Conservation (phyloP, 495 filamentous ascomycete species). For the Xylaria acuta region DNA sequence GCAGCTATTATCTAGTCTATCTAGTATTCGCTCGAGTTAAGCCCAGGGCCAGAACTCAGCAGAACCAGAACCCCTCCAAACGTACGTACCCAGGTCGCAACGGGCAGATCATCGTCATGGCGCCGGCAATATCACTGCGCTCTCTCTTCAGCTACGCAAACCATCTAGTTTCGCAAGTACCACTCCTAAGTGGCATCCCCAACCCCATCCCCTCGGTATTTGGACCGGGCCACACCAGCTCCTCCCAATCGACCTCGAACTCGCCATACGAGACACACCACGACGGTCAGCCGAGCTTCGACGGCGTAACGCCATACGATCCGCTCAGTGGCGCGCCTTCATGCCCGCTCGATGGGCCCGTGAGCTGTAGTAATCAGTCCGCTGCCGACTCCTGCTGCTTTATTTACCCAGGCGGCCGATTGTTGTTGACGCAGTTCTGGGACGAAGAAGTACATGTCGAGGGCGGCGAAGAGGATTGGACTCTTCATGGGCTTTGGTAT, state of each 20-base stretch:
- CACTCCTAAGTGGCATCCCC: conserved; percentile 31
- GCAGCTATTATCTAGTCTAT: not conserved
- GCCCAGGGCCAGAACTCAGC: not conserved
- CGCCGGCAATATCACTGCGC: conserved; percentile 33
- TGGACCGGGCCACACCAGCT: not conserved
- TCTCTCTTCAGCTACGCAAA: conserved; percentile 24
- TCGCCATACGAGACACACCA: not conserved
- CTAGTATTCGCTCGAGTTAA: not conserved
- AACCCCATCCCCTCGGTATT: conserved; percentile 21
- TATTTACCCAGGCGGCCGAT: conserved; percentile 77
- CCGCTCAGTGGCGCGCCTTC: conserved; percentile 45
- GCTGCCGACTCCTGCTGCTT: conserved; percentile 77
- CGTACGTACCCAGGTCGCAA: not conserved
- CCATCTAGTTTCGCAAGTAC: conserved; percentile 38
- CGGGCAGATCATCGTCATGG: conserved; percentile 26
- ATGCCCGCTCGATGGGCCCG: conserved; percentile 53
- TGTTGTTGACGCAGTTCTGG: conserved; percentile 90
- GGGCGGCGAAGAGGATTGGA: conserved; percentile 76
- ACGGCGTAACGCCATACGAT: conserved; percentile 40
- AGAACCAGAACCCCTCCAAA: not conserved
- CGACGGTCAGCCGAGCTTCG: conserved; percentile 12
- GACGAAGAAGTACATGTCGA: conserved; percentile 73
- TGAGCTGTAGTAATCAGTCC: conserved; percentile 57
- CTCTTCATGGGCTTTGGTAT: conserved; percentile 83
- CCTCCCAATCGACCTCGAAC: conserved; percentile 23